These are phyloP conservation scores for Curvularia spicifera DNA, from an alignment of 2,329 filamentous ascomycete genomes.

Conservation along the genomic window DNA sequence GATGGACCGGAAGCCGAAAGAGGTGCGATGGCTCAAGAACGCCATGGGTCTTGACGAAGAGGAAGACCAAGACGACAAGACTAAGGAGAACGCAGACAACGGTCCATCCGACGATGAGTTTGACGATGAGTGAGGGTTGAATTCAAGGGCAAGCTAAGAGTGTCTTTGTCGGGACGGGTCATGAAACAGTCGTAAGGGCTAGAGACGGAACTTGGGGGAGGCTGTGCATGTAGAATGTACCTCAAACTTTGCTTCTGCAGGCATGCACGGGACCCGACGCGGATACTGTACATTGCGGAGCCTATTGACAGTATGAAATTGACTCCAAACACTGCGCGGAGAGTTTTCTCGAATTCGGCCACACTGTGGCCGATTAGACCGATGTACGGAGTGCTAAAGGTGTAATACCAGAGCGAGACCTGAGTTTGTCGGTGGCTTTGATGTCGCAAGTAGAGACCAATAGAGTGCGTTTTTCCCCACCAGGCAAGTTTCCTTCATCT, in stretches of 20 bases:
- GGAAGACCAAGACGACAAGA: conserved; percentile 14
- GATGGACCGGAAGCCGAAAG: conserved; percentile 40
- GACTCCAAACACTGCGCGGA: not conserved
- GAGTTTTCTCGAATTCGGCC: not conserved
- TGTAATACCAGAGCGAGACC: not conserved
- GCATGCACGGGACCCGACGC: not conserved
- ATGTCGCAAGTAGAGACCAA: not conserved
- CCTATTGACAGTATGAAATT: not conserved
- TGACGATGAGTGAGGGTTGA: conserved; percentile 19
- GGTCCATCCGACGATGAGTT: conserved; percentile 24
- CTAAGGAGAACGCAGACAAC: conserved; percentile 16
- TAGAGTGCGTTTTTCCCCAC: not conserved
- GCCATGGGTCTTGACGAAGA: conserved; percentile 27
- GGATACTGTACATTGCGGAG: not conserved
- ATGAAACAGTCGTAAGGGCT: conserved; percentile 3
- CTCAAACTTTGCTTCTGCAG: conserved; percentile 1
- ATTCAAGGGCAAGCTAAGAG: not conserved
- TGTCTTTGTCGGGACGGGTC: not conserved
- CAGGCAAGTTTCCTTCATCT: not conserved
- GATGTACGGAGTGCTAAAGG: not conserved
- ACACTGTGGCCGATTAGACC: not conserved
- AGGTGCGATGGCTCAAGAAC: conserved; percentile 35
- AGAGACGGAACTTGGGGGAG: not conserved
- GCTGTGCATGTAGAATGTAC: not conserved
- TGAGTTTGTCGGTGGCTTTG: not conserved